Evolutionary conservation across 306 rosid species (phyloP).

Genomic region (Inga laurina): DNA sequence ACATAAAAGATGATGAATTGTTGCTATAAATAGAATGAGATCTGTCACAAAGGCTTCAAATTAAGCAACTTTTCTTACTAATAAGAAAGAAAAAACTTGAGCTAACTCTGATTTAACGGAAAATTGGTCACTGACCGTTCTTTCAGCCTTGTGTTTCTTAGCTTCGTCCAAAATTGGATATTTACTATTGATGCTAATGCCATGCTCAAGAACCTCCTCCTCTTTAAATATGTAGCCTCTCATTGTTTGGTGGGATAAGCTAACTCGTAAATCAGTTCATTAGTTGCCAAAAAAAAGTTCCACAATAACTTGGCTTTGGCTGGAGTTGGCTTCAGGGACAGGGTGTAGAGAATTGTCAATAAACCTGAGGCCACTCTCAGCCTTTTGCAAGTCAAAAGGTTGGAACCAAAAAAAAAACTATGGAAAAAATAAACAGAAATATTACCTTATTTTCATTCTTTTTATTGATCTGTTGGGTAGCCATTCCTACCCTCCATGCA

Average conservation of each 20-base stretch:
- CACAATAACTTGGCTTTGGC: neutral
- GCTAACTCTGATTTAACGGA: neutral
- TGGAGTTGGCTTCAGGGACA: slow-evolving; percentile 12
- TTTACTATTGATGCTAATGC: too few relatives aligned
- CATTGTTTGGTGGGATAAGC: neutral
- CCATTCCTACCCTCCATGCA: slow-evolving; percentile 35
- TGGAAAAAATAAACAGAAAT: neutral
- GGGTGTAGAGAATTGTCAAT: neutral
- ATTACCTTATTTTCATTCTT: slow-evolving; percentile 1
- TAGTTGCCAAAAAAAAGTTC: neutral
- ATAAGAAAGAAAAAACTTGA: neutral
- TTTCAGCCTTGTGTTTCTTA: slow-evolving; percentile 33
- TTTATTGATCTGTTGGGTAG: slow-evolving; percentile 32
- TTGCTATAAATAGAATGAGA: slow-evolving; percentile 5
- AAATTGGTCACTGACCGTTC: neutral
- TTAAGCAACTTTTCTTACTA: neutral
- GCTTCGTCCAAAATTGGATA: neutral
- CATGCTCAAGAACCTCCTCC: neutral
- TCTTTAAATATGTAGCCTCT: slow-evolving; percentile 20
- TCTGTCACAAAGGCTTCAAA: neutral
- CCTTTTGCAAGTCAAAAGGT: slow-evolving; percentile 2
- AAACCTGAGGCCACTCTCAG: slow-evolving; percentile 20
- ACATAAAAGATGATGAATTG: neutral
- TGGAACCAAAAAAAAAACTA: neutral
- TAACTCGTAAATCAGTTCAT: neutral